Percentiles rank a stretch among this genome's conserved stretches.
These are phyloP conservation scores for Penicillium brevicompactum DNA, from an alignment of 2,329 filamentous ascomycete genomes.

Conservation along the genomic window DNA sequence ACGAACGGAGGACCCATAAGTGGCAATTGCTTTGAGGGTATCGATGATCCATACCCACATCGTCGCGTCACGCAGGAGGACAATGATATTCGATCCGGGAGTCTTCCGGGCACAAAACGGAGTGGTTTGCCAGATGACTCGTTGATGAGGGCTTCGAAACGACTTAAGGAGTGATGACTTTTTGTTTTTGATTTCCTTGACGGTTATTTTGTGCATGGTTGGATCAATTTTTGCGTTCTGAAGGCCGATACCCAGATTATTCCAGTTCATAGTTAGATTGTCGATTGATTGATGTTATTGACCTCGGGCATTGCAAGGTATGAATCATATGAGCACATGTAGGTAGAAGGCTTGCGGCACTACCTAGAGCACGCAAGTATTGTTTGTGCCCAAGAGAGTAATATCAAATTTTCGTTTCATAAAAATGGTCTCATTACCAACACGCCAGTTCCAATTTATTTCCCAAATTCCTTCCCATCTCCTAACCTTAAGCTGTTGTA, in stretches of 20 bases:
- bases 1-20: constrained; percentile 67
- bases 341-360: not conserved
- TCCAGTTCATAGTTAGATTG: not conserved
- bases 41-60: constrained; percentile 85
- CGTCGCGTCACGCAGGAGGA: constrained; percentile 91
- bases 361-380: not conserved
- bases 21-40: constrained; percentile 86
- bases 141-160: constrained; percentile 61
- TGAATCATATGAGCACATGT: no score
- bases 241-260: not conserved
- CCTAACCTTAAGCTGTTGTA: not conserved
- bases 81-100: constrained; percentile 90
- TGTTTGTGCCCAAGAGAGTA: no score
- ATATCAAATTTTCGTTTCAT: no score
- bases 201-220: not conserved
- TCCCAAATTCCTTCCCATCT: not conserved
- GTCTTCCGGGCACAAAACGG: constrained; percentile 86
- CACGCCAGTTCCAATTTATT: not conserved
- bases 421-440: not conserved
- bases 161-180: constrained; percentile 50
- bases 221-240: not conserved
- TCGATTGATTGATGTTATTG: not conserved
- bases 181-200: not conserved
- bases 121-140: constrained; percentile 82
- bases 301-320: not conserved